phyloP scores from a whole-genome alignment of 768 basidiomycete species.

The Russula earlei region DNA sequence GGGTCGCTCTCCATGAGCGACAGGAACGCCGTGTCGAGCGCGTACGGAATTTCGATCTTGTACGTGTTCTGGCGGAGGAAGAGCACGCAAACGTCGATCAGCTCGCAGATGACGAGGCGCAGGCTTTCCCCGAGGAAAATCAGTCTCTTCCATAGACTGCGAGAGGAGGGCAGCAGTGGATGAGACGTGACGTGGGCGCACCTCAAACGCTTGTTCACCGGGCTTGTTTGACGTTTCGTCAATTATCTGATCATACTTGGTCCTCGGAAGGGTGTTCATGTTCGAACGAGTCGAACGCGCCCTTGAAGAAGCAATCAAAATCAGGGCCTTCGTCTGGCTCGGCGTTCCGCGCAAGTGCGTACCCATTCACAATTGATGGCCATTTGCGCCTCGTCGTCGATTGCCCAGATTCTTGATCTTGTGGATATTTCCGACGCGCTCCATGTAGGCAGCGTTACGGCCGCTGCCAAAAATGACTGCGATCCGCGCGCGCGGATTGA shows the following conservation, averaged over 20 bases:
- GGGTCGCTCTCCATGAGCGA: slow-evolving; percentile 97
- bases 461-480: slow-evolving; percentile 98
- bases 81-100: slow-evolving; percentile 92
- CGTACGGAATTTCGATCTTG: slow-evolving; percentile 90
- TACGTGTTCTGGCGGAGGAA: slow-evolving; percentile 99
- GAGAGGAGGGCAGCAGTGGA: background rate
- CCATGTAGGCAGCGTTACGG: slow-evolving; percentile 98
- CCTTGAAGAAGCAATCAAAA: slow-evolving; percentile 45
- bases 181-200: slow-evolving; percentile 24
- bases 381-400: slow-evolving; percentile 61
- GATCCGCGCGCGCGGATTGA: slow-evolving; percentile 83
- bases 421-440: slow-evolving; percentile 71
- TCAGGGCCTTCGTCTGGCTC: background rate
- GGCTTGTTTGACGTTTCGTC: slow-evolving; percentile 96
- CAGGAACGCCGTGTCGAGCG: slow-evolving; percentile 93
- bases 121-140: slow-evolving; percentile 96
- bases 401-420: slow-evolving; percentile 73
- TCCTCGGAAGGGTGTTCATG: slow-evolving; percentile 90
- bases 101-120: slow-evolving; percentile 88
- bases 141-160: slow-evolving; percentile 51
- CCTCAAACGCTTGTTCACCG: slow-evolving; percentile 89
- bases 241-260: slow-evolving; percentile 87
- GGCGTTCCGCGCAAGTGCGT: slow-evolving; percentile 15
- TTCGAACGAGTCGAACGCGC: slow-evolving; percentile 93
- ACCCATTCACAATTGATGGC: slow-evolving; percentile 98